These are phyloP conservation scores for Tricholoma sp. DNA, from an alignment of 768 basidiomycete genomes.

Conservation along the genomic window DNA sequence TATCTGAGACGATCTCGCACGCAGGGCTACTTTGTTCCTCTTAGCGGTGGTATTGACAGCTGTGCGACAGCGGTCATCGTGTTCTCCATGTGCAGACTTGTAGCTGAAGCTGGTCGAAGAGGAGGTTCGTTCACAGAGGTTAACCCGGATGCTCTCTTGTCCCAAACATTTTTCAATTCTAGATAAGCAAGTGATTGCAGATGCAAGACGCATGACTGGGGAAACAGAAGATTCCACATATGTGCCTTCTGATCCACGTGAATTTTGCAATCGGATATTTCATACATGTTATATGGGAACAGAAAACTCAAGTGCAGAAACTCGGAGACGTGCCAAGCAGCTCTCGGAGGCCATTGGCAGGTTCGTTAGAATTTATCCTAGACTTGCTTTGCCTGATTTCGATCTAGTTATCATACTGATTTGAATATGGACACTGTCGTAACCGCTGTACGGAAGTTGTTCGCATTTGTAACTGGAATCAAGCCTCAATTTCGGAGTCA, in stretches of 20 bases:
- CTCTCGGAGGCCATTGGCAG: slow-evolving; percentile 87
- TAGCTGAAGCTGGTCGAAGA: slow-evolving; percentile 67
- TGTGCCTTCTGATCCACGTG: slow-evolving; percentile 79
- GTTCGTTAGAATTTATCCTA: slow-evolving; percentile 34
- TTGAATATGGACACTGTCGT: slow-evolving; percentile 95
- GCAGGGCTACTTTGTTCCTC: slow-evolving; percentile 92
- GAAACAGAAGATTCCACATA: slow-evolving; percentile 80
- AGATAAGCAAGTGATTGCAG: slow-evolving; percentile 84
- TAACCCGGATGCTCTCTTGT: background rate
- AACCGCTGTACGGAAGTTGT: slow-evolving; percentile 76
- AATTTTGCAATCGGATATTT: slow-evolving; percentile 84
- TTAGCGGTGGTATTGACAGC: slow-evolving; percentile 96
- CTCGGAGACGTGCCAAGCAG: slow-evolving; percentile 79
- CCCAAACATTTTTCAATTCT: slow-evolving; percentile 3
- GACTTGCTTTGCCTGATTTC: background rate
- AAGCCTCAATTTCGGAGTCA: slow-evolving; percentile 72
- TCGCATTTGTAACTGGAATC: slow-evolving; percentile 68
- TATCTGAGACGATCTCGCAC: slow-evolving; percentile 91
- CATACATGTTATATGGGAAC: slow-evolving; percentile 99
- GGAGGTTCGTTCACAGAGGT: slow-evolving; percentile 38
- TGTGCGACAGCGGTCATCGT: slow-evolving; percentile 97
- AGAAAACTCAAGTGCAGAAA: slow-evolving; percentile 88
- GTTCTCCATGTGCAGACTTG: slow-evolving; percentile 93
- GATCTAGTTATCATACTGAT: slow-evolving; percentile 81
- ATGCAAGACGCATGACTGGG: slow-evolving; percentile 86